Conservation (phyloP, 1,284 basidiomycete species). For the Xerocomus nothofagi region DNA sequence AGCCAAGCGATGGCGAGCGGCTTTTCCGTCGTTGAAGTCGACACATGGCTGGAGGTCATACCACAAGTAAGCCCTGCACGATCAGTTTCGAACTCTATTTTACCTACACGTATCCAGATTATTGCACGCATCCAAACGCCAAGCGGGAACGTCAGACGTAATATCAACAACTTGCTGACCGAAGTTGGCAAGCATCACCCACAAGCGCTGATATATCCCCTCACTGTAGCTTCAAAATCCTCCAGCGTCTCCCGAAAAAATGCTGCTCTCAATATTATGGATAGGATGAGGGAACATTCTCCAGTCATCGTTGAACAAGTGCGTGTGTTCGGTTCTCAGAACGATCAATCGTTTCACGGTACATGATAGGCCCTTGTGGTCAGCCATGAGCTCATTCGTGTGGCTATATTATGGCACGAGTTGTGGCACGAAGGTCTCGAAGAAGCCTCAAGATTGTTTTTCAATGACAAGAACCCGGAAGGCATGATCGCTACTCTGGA, state of each 20-base stretch:
- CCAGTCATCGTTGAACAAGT: constrained; percentile 88
- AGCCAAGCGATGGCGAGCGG: constrained; percentile 88
- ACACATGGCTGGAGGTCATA: constrained; percentile 99
- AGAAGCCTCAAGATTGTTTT: constrained; percentile 96
- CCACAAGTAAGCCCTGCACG: constrained; percentile 68
- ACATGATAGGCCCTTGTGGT: constrained; percentile 78
- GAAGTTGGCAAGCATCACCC: constrained; percentile 97
- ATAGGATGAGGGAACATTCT: constrained; percentile 93
- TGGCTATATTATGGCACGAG: constrained; percentile 99
- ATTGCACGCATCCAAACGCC: constrained; percentile 99
- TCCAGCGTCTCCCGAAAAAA: constrained; percentile 82
- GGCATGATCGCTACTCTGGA: constrained; percentile 97
- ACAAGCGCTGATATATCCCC: constrained; percentile 95
- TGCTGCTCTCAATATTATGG: constrained; percentile 89
- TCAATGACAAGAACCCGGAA: constrained; percentile 98
- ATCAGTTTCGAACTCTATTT: neutral
- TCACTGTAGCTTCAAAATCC: constrained; percentile 98
- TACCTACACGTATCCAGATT: constrained; percentile 55
- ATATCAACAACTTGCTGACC: constrained; percentile 88
- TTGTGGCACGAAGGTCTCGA: constrained; percentile 99
- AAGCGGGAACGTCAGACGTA: constrained; percentile 81
- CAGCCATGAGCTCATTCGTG: constrained; percentile 93
- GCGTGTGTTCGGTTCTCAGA: constrained; percentile 12
- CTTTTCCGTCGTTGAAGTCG: constrained; percentile 89
- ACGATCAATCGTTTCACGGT: constrained; percentile 3